Evolutionary conservation across 2,329 filamentous ascomycete species (phyloP).

Genomic region (Malbranchea cinnamomea): DNA sequence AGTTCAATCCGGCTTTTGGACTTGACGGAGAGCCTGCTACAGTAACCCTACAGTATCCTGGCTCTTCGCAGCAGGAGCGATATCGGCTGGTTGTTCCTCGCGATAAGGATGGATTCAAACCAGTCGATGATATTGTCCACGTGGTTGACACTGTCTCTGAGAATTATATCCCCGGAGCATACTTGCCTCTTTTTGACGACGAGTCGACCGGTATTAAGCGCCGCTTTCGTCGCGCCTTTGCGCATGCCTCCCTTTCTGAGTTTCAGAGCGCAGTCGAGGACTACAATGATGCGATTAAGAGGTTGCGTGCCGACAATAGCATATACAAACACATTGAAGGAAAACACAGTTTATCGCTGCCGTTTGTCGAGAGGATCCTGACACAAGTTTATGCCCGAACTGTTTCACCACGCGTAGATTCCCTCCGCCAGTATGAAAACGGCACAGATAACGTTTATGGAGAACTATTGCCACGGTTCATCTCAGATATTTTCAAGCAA

Average conservation of each 20-base stretch:
- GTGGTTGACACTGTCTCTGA: conserved; percentile 56
- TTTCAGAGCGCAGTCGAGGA: conserved; percentile 59
- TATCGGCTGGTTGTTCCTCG: conserved; percentile 66
- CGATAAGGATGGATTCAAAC: conserved; percentile 58
- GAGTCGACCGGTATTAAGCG: conserved; percentile 61
- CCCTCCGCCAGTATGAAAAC: conserved; percentile 70
- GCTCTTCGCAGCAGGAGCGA: conserved; percentile 51
- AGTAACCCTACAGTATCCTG: conserved; percentile 74
- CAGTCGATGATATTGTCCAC: conserved; percentile 53
- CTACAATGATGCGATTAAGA: conserved; percentile 59
- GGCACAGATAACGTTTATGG: conserved; percentile 91
- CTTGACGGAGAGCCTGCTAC: conserved; percentile 26
- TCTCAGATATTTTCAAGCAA: conserved; percentile 66
- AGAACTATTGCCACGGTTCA: conserved; percentile 73
- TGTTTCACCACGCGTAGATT: conserved; percentile 76
- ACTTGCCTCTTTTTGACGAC: conserved; percentile 54
- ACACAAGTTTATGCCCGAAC: conserved; percentile 83
- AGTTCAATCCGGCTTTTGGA: conserved; percentile 39
- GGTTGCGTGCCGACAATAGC: conserved; percentile 52
- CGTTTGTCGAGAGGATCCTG: conserved; percentile 65
- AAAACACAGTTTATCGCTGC: conserved; percentile 53
- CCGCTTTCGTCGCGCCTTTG: conserved; percentile 58
- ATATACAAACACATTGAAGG: conserved; percentile 57
- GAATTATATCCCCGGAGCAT: conserved; percentile 60
- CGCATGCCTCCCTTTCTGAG: conserved; percentile 50